These are phyloP conservation scores for Nitzschia sp. DNA, from an alignment of 108 stramenopile species.

Conservation along the genomic window DNA sequence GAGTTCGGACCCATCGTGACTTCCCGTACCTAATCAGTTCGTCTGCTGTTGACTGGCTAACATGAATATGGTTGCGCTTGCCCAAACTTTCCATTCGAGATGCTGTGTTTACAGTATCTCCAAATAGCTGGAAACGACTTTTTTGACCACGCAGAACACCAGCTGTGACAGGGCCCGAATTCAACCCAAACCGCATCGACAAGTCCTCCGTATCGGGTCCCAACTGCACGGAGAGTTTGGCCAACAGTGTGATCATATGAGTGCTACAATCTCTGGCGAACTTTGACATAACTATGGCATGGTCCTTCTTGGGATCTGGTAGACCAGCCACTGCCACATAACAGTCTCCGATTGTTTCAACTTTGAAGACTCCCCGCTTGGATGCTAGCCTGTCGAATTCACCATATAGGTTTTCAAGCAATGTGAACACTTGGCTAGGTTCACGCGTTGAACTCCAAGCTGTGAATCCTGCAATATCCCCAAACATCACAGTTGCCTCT, in stretches of 20 bases:
- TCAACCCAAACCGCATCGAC: conserved; percentile 47
- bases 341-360: conserved; percentile 48
- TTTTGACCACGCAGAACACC: conserved; percentile 18
- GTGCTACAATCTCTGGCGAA: conserved; percentile 45
- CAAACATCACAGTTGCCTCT: neutral
- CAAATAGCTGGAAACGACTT: neutral
- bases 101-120: conserved; percentile 24
- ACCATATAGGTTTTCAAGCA: neutral
- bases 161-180: conserved; percentile 34
- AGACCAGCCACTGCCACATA: conserved; percentile 55
- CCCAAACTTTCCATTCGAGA: conserved; percentile 38
- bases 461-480: conserved; percentile 16
- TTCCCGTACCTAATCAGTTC: conserved; percentile 21
- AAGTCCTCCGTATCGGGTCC: conserved; percentile 33
- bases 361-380: conserved; percentile 6
- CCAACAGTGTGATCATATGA: conserved; percentile 32
- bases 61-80: conserved; percentile 12
- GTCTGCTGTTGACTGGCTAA: conserved; percentile 28
- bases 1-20: conserved; percentile 15
- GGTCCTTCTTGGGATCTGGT: conserved; percentile 44
- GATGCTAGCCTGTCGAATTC: neutral
- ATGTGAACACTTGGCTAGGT: conserved; percentile 8
- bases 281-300: conserved; percentile 42
- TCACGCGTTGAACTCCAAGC: conserved; percentile 14
- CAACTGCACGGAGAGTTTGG: conserved; percentile 16